Percentiles rank a stretch among this genome's conserved stretches.
Conservation (phyloP, 2,329 filamentous ascomycete species). For the Mycocentrospora acerina region DNA sequence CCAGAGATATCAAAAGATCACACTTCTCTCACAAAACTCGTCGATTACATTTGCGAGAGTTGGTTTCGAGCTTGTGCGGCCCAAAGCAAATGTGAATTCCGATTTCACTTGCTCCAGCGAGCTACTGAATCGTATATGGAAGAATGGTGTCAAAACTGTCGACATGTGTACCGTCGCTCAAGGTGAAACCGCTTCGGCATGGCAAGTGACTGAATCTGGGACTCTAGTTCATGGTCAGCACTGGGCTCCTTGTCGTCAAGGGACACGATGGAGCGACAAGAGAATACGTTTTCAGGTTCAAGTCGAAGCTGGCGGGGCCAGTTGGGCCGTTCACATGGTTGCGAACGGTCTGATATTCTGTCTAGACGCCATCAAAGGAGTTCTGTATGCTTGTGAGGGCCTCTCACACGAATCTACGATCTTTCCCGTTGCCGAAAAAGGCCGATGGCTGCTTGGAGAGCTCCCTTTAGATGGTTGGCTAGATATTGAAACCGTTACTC, state of each 20-base stretch:
- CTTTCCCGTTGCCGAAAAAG: constrained; percentile 7
- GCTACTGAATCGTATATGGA: constrained; percentile 8
- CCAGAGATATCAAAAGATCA: constrained; percentile 10
- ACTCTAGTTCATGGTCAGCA: constrained; percentile 9
- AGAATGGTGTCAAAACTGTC: constrained; percentile 7
- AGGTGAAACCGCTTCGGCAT: constrained; percentile 9
- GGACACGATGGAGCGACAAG: constrained; percentile 9
- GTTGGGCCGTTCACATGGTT: constrained; percentile 14
- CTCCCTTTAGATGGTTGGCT: constrained; percentile 2
- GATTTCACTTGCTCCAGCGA: constrained; percentile 6
- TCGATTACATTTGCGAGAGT: constrained; percentile 5
- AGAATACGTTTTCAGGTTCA: constrained; percentile 6
- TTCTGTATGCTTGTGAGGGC: constrained; percentile 8
- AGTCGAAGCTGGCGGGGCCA: constrained; percentile 4
- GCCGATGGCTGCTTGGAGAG: constrained; percentile 3
- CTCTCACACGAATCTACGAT: constrained; percentile 7
- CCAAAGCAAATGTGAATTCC: not conserved
- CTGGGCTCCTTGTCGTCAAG: constrained; percentile 10
- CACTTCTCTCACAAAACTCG: not conserved
- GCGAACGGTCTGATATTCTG: constrained; percentile 12
- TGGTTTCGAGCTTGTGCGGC: constrained; percentile 6
- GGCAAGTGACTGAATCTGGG: constrained; percentile 6
- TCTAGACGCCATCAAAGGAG: constrained; percentile 2
- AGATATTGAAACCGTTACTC: constrained; percentile 2
- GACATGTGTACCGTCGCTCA: constrained; percentile 7